These are phyloP conservation scores for Flaveria linearis DNA, from an alignment of 129 eudicot genomes.

Conservation along the genomic window DNA sequence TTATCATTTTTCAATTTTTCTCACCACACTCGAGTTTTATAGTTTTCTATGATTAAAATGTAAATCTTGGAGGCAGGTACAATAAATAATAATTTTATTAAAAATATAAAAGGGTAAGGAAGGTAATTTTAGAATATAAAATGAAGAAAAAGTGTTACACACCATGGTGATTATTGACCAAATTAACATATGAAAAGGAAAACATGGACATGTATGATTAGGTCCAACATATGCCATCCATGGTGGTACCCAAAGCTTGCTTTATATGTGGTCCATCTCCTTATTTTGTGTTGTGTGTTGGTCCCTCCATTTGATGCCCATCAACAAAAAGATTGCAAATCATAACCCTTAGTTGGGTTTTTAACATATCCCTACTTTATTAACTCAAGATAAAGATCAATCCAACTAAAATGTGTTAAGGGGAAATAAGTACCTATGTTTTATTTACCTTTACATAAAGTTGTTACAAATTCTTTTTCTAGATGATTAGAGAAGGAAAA, in stretches of 20 bases:
- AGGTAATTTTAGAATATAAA: not conserved
- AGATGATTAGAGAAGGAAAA: not conserved
- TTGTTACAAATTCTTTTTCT: not conserved
- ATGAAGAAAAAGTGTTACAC: constrained; percentile 39
- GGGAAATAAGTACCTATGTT: not conserved
- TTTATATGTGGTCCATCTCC: constrained; percentile 58
- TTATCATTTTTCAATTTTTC: too few relatives aligned
- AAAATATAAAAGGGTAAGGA: not conserved
- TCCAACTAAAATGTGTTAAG: not conserved
- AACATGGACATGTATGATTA: constrained; percentile 55
- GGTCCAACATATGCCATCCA: constrained; percentile 58
- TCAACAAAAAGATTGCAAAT: constrained; percentile 29
- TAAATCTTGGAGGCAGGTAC: not conserved
- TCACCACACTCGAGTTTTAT: not conserved
- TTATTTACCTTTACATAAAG: not conserved
- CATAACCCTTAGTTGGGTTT: constrained; percentile 24
- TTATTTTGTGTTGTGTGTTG: constrained; percentile 35
- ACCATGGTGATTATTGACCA: constrained; percentile 39
- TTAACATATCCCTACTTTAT: constrained; percentile 10
- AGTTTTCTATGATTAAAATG: not conserved
- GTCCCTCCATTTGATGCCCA: constrained; percentile 50
- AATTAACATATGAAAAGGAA: constrained; percentile 33
- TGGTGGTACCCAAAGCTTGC: constrained; percentile 46
- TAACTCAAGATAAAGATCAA: not conserved
- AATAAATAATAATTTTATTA: not conserved